Evolutionary conservation across 495 filamentous ascomycete species (phyloP).

Genomic region (Penicillium steckii): DNA sequence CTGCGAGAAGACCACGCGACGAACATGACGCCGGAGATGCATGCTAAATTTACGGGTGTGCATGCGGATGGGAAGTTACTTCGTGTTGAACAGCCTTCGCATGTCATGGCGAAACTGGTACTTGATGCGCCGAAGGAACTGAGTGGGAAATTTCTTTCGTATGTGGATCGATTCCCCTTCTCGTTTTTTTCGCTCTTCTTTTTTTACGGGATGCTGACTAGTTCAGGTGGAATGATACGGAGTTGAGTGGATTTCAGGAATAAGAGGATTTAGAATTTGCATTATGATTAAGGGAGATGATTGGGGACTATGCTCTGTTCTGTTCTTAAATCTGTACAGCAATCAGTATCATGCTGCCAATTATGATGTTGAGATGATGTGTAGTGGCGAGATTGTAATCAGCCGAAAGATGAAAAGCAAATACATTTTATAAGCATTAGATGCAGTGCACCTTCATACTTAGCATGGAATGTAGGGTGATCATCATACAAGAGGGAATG

Average conservation of each 20-base stretch:
- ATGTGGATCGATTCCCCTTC: no score
- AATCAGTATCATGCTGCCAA: conserved; percentile 35
- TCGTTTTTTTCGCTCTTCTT: background rate
- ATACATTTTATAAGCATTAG: conserved; percentile 72
- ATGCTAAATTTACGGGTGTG: conserved; percentile 66
- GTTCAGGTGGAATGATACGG: conserved; percentile 68
- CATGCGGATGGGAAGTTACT: conserved; percentile 68
- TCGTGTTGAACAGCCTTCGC: conserved; percentile 78
- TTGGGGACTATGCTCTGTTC: no score
- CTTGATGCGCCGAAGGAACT: conserved; percentile 61
- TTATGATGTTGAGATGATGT: conserved; percentile 19
- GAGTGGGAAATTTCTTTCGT: conserved; percentile 76
- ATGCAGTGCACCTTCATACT: conserved; percentile 67
- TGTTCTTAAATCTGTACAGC: conserved; percentile 22
- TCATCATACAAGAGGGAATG: conserved; percentile 57
- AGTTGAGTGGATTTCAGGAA: conserved; percentile 62
- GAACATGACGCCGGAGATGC: conserved; percentile 63
- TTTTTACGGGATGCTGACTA: conserved; percentile 42
- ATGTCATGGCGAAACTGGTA: conserved; percentile 79
- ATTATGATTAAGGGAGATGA: conserved; percentile 4
- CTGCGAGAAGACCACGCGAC: conserved; percentile 68
- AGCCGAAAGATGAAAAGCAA: conserved; percentile 98
- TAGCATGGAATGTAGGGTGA: conserved; percentile 82
- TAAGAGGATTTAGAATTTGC: conserved; percentile 22
- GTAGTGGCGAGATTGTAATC: conserved; percentile 43